Evolutionary conservation across 1,139 yeast genomes (phyloP).

Genomic region (Kodamaea alishanica): DNA sequence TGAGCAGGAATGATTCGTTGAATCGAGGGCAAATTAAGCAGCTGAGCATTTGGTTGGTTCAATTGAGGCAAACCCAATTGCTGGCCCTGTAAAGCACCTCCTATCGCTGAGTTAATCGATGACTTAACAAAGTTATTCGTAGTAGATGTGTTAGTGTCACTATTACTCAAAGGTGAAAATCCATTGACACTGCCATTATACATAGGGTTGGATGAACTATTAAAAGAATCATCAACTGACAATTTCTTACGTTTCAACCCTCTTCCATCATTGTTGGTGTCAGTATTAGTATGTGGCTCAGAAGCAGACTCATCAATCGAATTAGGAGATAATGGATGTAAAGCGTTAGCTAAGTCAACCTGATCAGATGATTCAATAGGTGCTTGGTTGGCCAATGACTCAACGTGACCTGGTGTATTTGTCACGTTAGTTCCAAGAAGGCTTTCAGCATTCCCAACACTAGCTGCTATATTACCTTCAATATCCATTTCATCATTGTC

Average conservation of each 20-base stretch:
- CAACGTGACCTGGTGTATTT: conserved; percentile 3
- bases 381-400: neutral
- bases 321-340: conserved; percentile 53
- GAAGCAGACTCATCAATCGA: conserved; percentile 68
- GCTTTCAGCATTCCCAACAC: neutral
- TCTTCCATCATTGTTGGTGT: conserved; percentile 27
- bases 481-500: conserved; percentile 8
- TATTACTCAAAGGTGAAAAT: conserved; percentile 43
- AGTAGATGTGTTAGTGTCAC: conserved; percentile 43
- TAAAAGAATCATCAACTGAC: conserved; percentile 43
- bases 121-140: conserved; percentile 16
- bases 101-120: neutral
- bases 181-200: conserved; percentile 42
- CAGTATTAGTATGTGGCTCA: conserved; percentile 50
- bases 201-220: conserved; percentile 40
- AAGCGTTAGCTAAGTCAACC: conserved; percentile 7
- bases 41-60: conserved; percentile 13
- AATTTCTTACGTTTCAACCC: conserved; percentile 41
- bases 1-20: conserved; percentile 90
- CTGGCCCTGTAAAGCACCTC: neutral
- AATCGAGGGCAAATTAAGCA: conserved; percentile 48
- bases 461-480: conserved; percentile 2
- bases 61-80: conserved; percentile 17
- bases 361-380: conserved; percentile 1
- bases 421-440: conserved; percentile 2